phyloP scores from a whole-genome alignment of 805 yeast genomes.

The Saturnispora dispora region DNA sequence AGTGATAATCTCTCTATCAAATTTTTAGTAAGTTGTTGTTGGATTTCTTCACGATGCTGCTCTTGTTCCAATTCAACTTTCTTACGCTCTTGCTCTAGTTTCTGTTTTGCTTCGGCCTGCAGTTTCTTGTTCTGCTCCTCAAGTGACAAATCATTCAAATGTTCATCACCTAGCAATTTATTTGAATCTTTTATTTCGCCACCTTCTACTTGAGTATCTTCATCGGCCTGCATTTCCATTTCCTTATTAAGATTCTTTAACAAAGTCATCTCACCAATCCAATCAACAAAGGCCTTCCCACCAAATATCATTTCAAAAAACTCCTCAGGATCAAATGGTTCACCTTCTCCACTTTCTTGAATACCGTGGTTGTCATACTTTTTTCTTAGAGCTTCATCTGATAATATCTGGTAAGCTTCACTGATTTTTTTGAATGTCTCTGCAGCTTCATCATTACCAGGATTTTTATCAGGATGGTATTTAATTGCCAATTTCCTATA shows the following conservation, averaged over 20 bases:
- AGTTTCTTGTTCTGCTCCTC: conserved; percentile 25
- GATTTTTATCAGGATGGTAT: conserved; percentile 94
- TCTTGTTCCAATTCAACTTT: conserved; percentile 71
- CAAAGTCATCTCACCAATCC: conserved; percentile 72
- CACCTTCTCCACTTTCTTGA: conserved; percentile 45
- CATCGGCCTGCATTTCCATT: conserved; percentile 35
- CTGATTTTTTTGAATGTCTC: conserved; percentile 70
- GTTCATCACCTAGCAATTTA: conserved; percentile 22
- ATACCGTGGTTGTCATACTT: conserved; percentile 76
- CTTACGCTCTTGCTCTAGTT: conserved; percentile 46
- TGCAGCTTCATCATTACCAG: conserved; percentile 87
- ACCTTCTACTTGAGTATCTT: conserved; percentile 26
- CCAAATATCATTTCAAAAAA: conserved; percentile 79
- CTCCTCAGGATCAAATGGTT: conserved; percentile 76
- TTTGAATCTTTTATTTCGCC: conserved; percentile 34
- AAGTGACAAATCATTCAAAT: conserved; percentile 12
- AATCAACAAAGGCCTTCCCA: conserved; percentile 67
- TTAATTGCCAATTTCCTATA: conserved; percentile 83
- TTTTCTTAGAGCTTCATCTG: conserved; percentile 58
- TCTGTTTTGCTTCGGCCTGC: conserved; percentile 25
- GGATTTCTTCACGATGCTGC: conserved; percentile 46
- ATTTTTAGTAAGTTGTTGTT: conserved; percentile 39
- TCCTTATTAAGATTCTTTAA: conserved; percentile 54
- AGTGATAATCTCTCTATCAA: conserved; percentile 39
- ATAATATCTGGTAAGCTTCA: conserved; percentile 71